These are phyloP conservation scores for Henckelia pumila DNA, from an alignment of 257 asterid genomes.

Conservation along the genomic window DNA sequence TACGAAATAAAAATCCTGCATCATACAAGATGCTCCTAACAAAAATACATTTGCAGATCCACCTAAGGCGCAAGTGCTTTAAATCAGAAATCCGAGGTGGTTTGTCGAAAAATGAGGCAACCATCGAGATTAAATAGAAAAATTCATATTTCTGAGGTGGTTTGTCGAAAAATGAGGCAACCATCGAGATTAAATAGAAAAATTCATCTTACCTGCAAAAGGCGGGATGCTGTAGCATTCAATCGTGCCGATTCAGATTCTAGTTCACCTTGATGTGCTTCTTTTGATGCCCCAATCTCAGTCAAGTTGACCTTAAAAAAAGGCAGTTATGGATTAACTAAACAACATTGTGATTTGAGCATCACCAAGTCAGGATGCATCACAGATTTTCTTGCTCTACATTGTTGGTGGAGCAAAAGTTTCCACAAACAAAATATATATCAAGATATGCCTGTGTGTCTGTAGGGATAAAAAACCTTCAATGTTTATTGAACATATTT, in stretches of 20 bases:
- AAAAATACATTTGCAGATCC: too few relatives aligned
- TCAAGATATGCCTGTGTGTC: not conserved
- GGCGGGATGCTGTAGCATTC: constrained; percentile 57
- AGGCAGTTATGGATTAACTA: constrained; percentile 3
- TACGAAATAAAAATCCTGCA: too few relatives aligned
- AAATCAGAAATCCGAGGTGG: constrained; percentile 5
- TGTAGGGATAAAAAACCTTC: not conserved
- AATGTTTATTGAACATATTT: not conserved
- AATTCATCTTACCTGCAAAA: constrained; percentile 54
- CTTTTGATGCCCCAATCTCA: constrained; percentile 62
- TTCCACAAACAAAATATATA: constrained; percentile 4
- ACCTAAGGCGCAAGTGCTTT: not conserved
- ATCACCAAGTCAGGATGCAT: not conserved
- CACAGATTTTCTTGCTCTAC: not conserved
- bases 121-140: not conserved
- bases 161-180: too few relatives aligned
- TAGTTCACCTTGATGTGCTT: constrained; percentile 59
- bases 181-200: not conserved
- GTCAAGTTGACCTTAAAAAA: constrained; percentile 61
- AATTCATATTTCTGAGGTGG: too few relatives aligned
- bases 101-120: not conserved
- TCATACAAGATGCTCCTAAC: too few relatives aligned
- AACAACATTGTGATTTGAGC: not conserved
- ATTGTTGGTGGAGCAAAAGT: not conserved
- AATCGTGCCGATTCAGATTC: constrained; percentile 68